Evolutionary conservation across 208 protist species (phyloP).

Genomic region (Porcisia hertigi): DNA sequence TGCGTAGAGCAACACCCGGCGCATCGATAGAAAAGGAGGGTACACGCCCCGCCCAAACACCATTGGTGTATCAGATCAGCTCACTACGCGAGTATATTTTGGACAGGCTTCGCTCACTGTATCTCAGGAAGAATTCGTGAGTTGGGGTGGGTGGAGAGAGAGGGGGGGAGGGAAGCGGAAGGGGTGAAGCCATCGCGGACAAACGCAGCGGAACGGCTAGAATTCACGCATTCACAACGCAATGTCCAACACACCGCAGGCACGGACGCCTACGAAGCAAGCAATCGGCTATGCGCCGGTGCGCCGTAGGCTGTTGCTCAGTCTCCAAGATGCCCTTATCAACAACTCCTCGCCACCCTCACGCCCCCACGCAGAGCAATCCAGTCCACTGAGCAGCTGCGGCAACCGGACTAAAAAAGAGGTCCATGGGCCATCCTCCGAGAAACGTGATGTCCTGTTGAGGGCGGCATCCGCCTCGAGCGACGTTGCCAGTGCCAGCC

Average conservation of each 20-base stretch:
- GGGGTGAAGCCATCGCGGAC: not conserved
- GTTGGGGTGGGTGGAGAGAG: no score
- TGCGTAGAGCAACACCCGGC: not conserved
- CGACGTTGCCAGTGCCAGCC: not conserved
- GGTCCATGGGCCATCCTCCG: not conserved
- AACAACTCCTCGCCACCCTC: not conserved
- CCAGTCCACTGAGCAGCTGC: not conserved
- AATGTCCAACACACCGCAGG: conserved; percentile 14
- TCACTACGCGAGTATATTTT: not conserved
- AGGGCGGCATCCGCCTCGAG: not conserved
- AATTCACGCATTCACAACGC: not conserved
- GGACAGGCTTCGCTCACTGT: not conserved
- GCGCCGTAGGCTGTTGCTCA: conserved; percentile 5
- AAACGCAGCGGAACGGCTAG: not conserved
- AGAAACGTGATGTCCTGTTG: not conserved
- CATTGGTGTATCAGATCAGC: not conserved
- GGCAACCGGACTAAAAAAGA: not conserved
- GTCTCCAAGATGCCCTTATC: not conserved
- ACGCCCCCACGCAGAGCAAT: not conserved
- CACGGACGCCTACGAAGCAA: conserved; percentile 7
- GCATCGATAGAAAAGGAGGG: not conserved
- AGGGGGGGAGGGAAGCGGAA: not conserved
- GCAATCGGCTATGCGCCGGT: not conserved
- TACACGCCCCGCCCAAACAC: not conserved
- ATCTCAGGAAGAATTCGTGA: not conserved